Conservation (phyloP, 768 basidiomycete species). For the Leucocoprinus sp. region DNA sequence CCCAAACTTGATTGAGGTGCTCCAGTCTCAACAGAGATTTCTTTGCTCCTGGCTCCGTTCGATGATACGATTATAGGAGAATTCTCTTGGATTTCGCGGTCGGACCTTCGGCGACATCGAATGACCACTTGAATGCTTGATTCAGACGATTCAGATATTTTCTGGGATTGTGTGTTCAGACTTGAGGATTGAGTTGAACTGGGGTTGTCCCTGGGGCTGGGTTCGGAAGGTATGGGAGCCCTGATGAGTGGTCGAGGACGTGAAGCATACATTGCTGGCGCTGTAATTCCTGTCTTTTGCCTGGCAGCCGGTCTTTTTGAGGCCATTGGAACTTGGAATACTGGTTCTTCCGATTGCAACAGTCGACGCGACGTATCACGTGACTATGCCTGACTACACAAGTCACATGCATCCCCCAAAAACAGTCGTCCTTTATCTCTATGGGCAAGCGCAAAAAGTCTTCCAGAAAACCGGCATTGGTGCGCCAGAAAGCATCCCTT, state of each 20-base stretch:
- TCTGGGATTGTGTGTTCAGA: slow-evolving; percentile 13
- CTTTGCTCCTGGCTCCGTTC: slow-evolving; percentile 63
- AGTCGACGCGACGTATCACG: slow-evolving; percentile 24
- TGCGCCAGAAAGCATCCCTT: slow-evolving; percentile 61
- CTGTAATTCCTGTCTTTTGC: slow-evolving; percentile 23
- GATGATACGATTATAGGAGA: slow-evolving; percentile 85
- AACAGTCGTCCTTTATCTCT: slow-evolving; percentile 7
- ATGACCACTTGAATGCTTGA: slow-evolving; percentile 92
- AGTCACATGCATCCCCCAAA: slow-evolving; percentile 3
- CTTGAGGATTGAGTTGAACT: neutral
- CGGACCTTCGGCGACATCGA: slow-evolving; percentile 79
- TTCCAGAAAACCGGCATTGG: slow-evolving; percentile 65
- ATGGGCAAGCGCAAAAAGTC: slow-evolving; percentile 95
- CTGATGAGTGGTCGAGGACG: neutral
- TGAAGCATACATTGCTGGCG: slow-evolving; percentile 26
- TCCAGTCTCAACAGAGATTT: slow-evolving; percentile 76
- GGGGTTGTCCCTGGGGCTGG: slow-evolving; percentile 1
- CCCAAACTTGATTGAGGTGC: slow-evolving; percentile 62
- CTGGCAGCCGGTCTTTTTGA: slow-evolving; percentile 52
- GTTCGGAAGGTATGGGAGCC: neutral
- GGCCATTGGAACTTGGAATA: slow-evolving; percentile 39
- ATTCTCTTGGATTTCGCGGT: slow-evolving; percentile 76
- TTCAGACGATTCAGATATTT: slow-evolving; percentile 42
- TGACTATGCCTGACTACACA: slow-evolving; percentile 15
- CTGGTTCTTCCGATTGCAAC: neutral